Base-by-base conservation (phyloP, 257 asterid species). In the Nicotiana knightiana region DNA sequence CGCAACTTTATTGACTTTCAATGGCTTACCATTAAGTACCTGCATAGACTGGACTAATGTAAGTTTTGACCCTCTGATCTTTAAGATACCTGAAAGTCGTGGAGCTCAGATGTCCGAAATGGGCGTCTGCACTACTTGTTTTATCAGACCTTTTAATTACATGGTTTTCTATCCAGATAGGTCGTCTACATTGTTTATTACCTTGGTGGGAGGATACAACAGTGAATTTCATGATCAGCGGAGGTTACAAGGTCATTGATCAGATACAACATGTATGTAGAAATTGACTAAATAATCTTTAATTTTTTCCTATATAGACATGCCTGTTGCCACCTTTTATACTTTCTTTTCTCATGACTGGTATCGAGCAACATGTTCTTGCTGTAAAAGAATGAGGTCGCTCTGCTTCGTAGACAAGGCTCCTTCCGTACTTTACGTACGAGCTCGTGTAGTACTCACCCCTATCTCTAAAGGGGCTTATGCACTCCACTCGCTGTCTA, bases 161-260 rank as follows among this genome's bases (percentile, higher is more conserved):
- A 33, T 53, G 67, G 16, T 59, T 54, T 54, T 13, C 3, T 65
- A 58, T 79, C 76, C 88, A 94, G 99, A 86, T 94, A 87, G 97
- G 99, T 5, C 92, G 96, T 35, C 84, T 96, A 54, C 98, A 96
- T 87, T 92, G 98, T 83, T 87, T 82, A 32, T 87, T 94, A 67
- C 97, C 99, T 79, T 92, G 99, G 97, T 96, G 99, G 99, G 97
- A 90, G 48, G 97, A 96, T 77, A 92, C 96, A 9, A 94, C 96
- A 5, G 97, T 96, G 51, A 92, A 94, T 85, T 96, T 96, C 83
- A 96, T 96, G 99, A 89, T 83, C 21, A 90, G 97, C 67, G 99
- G 98, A 82, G 97, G 99, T 79, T 94, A 96, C 86, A 87, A 90
- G 8, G 97, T 94, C 81, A 81, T 85, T 86, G 59, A 88, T 61